These are phyloP conservation scores for Choanephora cucurbitarum DNA, from an alignment of 371 early-diverging fungal species.

Conservation along the genomic window DNA sequence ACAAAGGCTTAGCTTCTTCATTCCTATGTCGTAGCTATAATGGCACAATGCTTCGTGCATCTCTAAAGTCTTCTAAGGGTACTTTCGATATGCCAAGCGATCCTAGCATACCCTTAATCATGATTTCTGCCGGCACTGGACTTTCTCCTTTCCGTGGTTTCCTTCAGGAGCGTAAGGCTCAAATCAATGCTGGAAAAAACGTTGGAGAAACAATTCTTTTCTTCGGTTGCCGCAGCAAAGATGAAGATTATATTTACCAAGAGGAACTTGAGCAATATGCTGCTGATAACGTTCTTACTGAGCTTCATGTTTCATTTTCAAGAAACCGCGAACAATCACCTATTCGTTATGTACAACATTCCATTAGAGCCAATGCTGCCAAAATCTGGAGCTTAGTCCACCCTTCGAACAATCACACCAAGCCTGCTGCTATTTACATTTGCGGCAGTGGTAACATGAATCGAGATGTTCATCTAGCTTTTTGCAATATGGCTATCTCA, in stretches of 20 bases:
- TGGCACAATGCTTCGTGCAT: conserved; percentile 25
- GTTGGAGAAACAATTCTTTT: conserved; percentile 56
- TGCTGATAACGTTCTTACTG: conserved; percentile 47
- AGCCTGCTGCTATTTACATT: conserved; percentile 38
- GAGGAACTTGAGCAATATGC: conserved; percentile 63
- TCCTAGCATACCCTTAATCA: conserved; percentile 47
- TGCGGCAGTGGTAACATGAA: conserved; percentile 52
- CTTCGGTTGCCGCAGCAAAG: conserved; percentile 78
- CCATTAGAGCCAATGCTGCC: conserved; percentile 38
- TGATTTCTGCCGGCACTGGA: conserved; percentile 78
- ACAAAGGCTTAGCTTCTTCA: conserved; percentile 46
- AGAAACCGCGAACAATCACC: conserved; percentile 30
- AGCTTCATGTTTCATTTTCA: conserved; percentile 76
- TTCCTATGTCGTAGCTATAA: conserved; percentile 23
- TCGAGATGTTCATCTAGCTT: conserved; percentile 46
- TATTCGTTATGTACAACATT: conserved; percentile 48
- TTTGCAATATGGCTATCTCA: conserved; percentile 35
- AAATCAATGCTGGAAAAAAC: conserved; percentile 20
- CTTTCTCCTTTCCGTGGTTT: conserved; percentile 90
- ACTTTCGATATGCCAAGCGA: conserved; percentile 45
- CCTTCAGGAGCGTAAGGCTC: conserved; percentile 50
- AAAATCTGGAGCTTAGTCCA: conserved; percentile 33
- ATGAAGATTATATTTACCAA: conserved; percentile 74
- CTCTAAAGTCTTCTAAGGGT: conserved; percentile 45
- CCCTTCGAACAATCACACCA: conserved; percentile 15